Conservation (phyloP, 73 alveolate genomes). For the Diophrys sp. region DNA sequence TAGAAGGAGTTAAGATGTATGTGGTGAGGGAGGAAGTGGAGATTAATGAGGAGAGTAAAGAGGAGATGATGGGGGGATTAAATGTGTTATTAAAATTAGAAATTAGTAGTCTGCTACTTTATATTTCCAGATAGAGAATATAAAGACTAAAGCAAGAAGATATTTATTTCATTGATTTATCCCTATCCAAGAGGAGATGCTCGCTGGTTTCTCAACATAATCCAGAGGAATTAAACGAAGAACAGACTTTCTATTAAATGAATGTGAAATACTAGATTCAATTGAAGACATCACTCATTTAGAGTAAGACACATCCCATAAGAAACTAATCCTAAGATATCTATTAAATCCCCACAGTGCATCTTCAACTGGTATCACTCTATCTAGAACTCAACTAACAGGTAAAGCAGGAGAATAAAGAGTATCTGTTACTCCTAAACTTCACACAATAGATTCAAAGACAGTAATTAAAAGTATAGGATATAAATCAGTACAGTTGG, state of each 20-base stretch:
- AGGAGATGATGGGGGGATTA: no score
- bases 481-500: slow-evolving; percentile 31
- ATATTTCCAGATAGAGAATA: no score
- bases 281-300: slow-evolving; percentile 24
- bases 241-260: slow-evolving; percentile 27
- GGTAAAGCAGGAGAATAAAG: no score
- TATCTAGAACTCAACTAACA: no score
- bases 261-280: slow-evolving; percentile 9
- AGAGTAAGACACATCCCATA: slow-evolving; percentile 1
- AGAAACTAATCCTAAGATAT: slow-evolving; percentile 32
- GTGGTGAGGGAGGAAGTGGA: slow-evolving; percentile 17
- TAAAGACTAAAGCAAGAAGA: no score
- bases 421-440: no score
- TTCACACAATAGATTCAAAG: no score
- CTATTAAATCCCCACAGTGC: slow-evolving; percentile 24
- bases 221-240: slow-evolving; percentile 47
- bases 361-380: background rate
- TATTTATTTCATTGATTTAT: background rate
- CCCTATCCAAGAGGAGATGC: slow-evolving; percentile 12
- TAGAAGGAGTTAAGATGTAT: slow-evolving; percentile 20
- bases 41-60: slow-evolving; percentile 13
- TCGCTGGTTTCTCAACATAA: slow-evolving; percentile 13
- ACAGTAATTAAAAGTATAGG: slow-evolving; percentile 29
- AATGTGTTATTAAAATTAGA: no score
- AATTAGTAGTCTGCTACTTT: no score